A percentile compares a stretch with the other conserved stretches of the same genome.
Evolutionary conservation across 2,329 filamentous ascomycete species (phyloP).

Genomic region (Alternaria sp.): DNA sequence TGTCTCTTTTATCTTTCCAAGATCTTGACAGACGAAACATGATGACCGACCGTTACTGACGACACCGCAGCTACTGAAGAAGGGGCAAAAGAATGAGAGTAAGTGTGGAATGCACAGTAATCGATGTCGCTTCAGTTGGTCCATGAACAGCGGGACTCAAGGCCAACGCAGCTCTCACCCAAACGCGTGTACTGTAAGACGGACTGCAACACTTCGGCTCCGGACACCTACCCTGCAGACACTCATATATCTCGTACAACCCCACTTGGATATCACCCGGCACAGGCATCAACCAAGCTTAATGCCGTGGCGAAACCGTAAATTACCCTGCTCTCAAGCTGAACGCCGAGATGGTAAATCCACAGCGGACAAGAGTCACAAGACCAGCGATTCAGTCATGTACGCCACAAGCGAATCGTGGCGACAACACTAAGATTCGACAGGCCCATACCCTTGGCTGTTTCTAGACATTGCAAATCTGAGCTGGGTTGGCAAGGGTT

Average conservation of each 20-base stretch:
- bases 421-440: conserved; percentile 10
- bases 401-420: conserved; percentile 12
- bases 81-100: background rate
- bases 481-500: conserved; percentile 7
- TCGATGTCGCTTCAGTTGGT: background rate
- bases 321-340: conserved; percentile 10
- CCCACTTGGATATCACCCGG: conserved; percentile 7
- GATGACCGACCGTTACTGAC: background rate
- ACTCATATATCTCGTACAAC: conserved; percentile 19
- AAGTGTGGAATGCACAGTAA: background rate
- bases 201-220: conserved; percentile 11
- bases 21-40: conserved; percentile 19
- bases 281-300: conserved; percentile 14
- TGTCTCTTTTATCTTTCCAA: conserved; percentile 11
- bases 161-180: background rate
- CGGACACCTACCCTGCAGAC: conserved; percentile 15
- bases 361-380: conserved; percentile 4
- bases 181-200: conserved; percentile 2
- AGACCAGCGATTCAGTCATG: conserved; percentile 17
- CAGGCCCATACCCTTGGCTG: conserved; percentile 16
- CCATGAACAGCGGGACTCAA: background rate
- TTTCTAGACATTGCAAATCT: conserved; percentile 24
- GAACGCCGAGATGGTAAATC: conserved; percentile 7
- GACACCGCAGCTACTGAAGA: background rate
- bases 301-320: conserved; percentile 10